phyloP scores from a whole-genome alignment of 2,329 filamentous ascomycete genomes.

The Apiospora pterosperma region DNA sequence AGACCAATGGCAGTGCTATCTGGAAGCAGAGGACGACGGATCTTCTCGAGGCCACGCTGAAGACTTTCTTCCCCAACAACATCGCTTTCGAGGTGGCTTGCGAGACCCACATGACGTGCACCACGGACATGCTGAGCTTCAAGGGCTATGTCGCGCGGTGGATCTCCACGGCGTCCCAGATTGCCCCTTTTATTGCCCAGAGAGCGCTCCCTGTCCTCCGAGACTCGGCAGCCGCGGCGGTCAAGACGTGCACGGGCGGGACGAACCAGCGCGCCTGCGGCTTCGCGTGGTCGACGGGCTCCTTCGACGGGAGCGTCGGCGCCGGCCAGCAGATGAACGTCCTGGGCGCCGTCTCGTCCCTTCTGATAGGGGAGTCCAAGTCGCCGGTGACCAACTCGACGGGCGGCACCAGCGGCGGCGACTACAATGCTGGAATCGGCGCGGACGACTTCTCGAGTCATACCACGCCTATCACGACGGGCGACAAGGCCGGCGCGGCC shows the following conservation, averaged over 20 bases:
- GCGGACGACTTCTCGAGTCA: slow-evolving; percentile 30
- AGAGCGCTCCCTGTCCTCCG: slow-evolving; percentile 32
- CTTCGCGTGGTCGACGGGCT: slow-evolving; percentile 40
- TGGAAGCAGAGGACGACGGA: slow-evolving; percentile 47
- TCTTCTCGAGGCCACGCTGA: slow-evolving; percentile 41
- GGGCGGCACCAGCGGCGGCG: slow-evolving; percentile 49
- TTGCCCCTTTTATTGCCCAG: slow-evolving; percentile 34
- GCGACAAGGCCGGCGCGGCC: slow-evolving; percentile 44
- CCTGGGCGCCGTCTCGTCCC: slow-evolving; percentile 51
- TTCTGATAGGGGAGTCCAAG: slow-evolving; percentile 40
- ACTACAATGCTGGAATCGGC: slow-evolving; percentile 37
- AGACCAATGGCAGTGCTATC: slow-evolving; percentile 34
- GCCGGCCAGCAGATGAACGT: slow-evolving; percentile 61
- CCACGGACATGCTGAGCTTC: slow-evolving; percentile 56
- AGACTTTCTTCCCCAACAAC: slow-evolving; percentile 46
- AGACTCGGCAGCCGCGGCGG: slow-evolving; percentile 37
- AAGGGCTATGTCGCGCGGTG: slow-evolving; percentile 57
- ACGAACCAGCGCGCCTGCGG: slow-evolving; percentile 42
- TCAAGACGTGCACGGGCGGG: slow-evolving; percentile 31
- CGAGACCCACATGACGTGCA: slow-evolving; percentile 47
- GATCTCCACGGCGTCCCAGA: slow-evolving; percentile 37
- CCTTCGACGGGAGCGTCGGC: slow-evolving; percentile 52
- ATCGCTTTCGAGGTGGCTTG: slow-evolving; percentile 54
- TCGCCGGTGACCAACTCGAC: slow-evolving; percentile 41
- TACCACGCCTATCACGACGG: slow-evolving; percentile 35